These are phyloP conservation scores for Ashbya aceris DNA, from an alignment of 1,139 yeast genomes.

Conservation along the genomic window DNA sequence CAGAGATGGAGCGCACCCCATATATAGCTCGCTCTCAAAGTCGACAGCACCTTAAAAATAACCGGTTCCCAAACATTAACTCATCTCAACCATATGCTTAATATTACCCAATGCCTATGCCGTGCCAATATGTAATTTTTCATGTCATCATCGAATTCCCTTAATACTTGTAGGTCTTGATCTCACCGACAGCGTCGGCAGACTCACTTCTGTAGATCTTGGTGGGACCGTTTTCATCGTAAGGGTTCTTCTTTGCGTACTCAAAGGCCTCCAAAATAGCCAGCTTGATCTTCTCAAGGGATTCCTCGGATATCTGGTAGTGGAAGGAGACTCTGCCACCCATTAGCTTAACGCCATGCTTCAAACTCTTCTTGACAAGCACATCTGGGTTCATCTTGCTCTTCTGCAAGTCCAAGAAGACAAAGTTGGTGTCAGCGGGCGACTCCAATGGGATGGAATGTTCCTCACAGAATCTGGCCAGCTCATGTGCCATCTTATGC, in stretches of 20 bases:
- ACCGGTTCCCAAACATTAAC: no score
- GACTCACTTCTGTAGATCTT: conserved; percentile 35
- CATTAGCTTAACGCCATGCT: conserved; percentile 56
- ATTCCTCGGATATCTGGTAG: conserved; percentile 60
- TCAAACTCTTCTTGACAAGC: conserved; percentile 47
- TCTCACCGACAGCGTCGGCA: conserved; percentile 26
- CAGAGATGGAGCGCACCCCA: no score
- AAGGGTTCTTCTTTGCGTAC: conserved; percentile 37
- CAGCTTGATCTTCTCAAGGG: conserved; percentile 55
- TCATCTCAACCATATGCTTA: background rate
- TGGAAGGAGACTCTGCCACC: conserved; percentile 81
- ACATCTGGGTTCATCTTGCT: conserved; percentile 52
- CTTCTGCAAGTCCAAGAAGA: conserved; percentile 58
- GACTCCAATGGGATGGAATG: conserved; percentile 50
- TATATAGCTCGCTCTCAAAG: no score
- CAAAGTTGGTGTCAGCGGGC: conserved; percentile 84
- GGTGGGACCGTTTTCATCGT: conserved; percentile 34
- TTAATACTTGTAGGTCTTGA: conserved; percentile 28
- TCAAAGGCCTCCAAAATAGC: conserved; percentile 52
- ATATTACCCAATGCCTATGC: conserved; percentile 2
- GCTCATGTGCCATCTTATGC: conserved; percentile 58
- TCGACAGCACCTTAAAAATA: no score
- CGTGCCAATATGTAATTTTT: conserved; percentile 1
- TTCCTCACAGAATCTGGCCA: conserved; percentile 52
- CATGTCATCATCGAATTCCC: background rate